Evolutionary conservation across 352 stramenopile species (phyloP).

Genomic region (Peronospora belbahrii): DNA sequence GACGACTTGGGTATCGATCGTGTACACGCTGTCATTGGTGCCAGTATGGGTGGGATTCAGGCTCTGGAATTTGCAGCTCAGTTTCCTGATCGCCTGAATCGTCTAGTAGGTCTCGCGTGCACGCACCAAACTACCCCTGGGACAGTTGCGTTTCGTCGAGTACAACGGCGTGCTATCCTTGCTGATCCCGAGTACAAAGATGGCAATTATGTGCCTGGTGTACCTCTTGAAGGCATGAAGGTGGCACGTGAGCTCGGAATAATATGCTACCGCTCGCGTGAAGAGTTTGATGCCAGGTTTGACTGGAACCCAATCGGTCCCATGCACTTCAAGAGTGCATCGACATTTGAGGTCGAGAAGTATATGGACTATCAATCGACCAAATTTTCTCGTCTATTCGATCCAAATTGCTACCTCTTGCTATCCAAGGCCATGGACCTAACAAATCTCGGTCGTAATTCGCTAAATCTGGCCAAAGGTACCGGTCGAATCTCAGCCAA

Average conservation of each 20-base stretch:
- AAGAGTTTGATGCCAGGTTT: slow-evolving; percentile 83
- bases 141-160: slow-evolving; percentile 76
- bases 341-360: slow-evolving; percentile 84
- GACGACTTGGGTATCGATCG: slow-evolving; percentile 66
- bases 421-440: slow-evolving; percentile 86
- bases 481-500: slow-evolving; percentile 60
- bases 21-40: slow-evolving; percentile 78
- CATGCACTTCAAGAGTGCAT: slow-evolving; percentile 62
- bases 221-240: slow-evolving; percentile 70
- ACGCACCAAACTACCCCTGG: slow-evolving; percentile 82
- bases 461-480: slow-evolving; percentile 62
- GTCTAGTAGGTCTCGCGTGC: slow-evolving; percentile 71
- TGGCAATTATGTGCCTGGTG: slow-evolving; percentile 57
- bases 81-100: slow-evolving; percentile 66
- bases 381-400: slow-evolving; percentile 80
- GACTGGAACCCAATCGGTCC: slow-evolving; percentile 75
- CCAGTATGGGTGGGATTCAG: slow-evolving; percentile 85
- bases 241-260: slow-evolving; percentile 81
- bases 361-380: slow-evolving; percentile 88
- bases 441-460: slow-evolving; percentile 64
- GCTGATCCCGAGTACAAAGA: slow-evolving; percentile 72
- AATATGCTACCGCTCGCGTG: slow-evolving; percentile 84
- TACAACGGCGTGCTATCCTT: slow-evolving; percentile 79
- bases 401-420: slow-evolving; percentile 86
- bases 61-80: slow-evolving; percentile 81